These are phyloP conservation scores for Austroboletus olivaceoglutinosus DNA, from an alignment of 1,284 basidiomycete species.

Conservation along the genomic window DNA sequence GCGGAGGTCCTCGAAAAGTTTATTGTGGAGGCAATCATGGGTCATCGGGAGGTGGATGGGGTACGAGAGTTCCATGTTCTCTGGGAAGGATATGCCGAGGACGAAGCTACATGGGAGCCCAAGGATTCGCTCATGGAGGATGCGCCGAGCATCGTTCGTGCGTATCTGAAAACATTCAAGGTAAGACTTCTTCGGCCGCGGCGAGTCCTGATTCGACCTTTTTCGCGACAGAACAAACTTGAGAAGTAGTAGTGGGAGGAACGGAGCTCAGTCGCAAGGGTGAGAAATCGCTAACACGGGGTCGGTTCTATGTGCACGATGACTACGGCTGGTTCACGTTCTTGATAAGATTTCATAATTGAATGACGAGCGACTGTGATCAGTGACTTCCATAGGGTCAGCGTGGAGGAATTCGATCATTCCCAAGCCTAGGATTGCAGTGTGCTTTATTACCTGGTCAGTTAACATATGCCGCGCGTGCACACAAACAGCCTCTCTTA, in stretches of 20 bases:
- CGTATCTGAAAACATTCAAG: conserved; percentile 20
- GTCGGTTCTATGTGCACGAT: not conserved
- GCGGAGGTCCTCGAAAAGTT: conserved; percentile 44
- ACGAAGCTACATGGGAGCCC: conserved; percentile 64
- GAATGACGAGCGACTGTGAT: not conserved
- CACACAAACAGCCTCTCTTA: too few species aligned
- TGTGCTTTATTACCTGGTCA: not conserved
- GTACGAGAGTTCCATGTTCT: conserved; percentile 48
- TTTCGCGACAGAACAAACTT: conserved; percentile 9
- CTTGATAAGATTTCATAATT: conserved; percentile 16
- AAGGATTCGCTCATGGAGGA: conserved; percentile 46
- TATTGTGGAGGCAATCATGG: conserved; percentile 29
- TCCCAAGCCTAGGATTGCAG: conserved; percentile 2
- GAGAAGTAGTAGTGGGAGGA: not conserved
- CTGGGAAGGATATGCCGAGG: conserved; percentile 59
- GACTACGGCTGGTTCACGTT: conserved; percentile 13
- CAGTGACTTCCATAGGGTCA: conserved; percentile 6
- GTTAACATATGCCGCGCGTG: too few species aligned
- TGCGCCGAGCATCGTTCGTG: conserved; percentile 32
- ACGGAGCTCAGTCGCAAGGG: conserved; percentile 1
- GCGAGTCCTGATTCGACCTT: not conserved
- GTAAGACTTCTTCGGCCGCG: conserved; percentile 8
- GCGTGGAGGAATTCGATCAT: too few species aligned
- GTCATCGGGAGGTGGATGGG: conserved; percentile 35
- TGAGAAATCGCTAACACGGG: conserved; percentile 13